Base-by-base conservation (phyloP, 2,329 filamentous ascomycete species). In the Pseudocercospora crystallina region DNA sequence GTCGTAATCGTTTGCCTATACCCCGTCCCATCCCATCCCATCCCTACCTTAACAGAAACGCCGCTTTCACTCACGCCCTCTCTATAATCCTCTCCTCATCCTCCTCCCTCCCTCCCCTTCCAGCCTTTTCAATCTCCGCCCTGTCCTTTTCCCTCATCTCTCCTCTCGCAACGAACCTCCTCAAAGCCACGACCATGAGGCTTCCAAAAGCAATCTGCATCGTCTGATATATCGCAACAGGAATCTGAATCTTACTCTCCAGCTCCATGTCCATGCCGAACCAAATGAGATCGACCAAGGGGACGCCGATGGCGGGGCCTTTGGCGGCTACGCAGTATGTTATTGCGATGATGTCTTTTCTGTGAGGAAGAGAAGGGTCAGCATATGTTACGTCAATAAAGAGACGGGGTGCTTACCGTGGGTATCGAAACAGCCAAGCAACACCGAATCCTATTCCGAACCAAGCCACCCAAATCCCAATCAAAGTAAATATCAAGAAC, bases 281-380 rank as follows among this genome's bases (percentile, higher is more conserved):
- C 74, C 83, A 89, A 81, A 89, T 87, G 52, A 85, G 80, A 32
- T 81, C 80, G 43, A 82, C 77, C 26, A 89, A 66, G 0, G 85
- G 85, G 8, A 89, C 85, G 0, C 85, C 84, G 52, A 89, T 74
- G 2, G 81, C 83, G 1, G 84, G 84, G 2, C 85, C 87, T 69
- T 89, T 89, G 12, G 85, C 85, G 0, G 86, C 84, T 31, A 82
- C 84, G 60, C 85, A 88, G 67, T 89, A 88, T 59, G 85, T 88
- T 10, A 87, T 80, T 0, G 86, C 84, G 45, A 89, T 80, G 0
- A 84, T 80, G 59, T 88, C 81, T 51, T 80, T 77, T 31, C 78
- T 78, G 20, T 7, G 20, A 7, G 20, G 7, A 26, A 7, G 0
- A 7, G 20, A 26, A 26, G 20, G 0, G 78, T 26, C 20, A 26